Percentiles rank a stretch among this genome's conserved stretches.
phyloP scores from a whole-genome alignment of 2,329 filamentous ascomycete genomes.

The Dothistroma septosporum region DNA sequence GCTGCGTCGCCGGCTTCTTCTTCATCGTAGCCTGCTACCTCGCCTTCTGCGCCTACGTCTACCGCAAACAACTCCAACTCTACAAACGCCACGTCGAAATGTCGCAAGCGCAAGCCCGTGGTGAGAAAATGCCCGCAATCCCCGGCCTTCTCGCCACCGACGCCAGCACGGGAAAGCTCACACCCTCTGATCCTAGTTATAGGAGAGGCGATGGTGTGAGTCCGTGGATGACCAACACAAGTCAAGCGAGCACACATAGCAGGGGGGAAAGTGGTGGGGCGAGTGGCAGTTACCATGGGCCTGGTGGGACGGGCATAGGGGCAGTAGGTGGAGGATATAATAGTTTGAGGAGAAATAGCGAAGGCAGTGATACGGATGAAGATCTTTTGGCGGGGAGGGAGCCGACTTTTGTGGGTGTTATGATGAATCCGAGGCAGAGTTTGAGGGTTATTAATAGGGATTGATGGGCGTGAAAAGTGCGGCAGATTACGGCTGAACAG shows the following conservation, averaged over 20 bases:
- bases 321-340: constrained; percentile 28
- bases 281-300: constrained; percentile 14
- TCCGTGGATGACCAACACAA: constrained; percentile 23
- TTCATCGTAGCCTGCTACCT: constrained; percentile 61
- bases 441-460: constrained; percentile 34
- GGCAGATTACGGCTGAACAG: not conserved
- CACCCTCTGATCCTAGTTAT: constrained; percentile 15
- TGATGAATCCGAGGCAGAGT: constrained; percentile 49
- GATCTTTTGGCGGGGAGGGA: constrained; percentile 60
- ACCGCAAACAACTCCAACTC: constrained; percentile 64
- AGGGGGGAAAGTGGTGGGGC: constrained; percentile 18
- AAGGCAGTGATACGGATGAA: constrained; percentile 55
- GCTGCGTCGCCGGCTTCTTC: constrained; percentile 62
- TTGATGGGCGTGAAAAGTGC: constrained; percentile 2
- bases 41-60: constrained; percentile 69
- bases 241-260: constrained; percentile 35
- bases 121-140: constrained; percentile 34
- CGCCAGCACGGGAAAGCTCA: constrained; percentile 13
- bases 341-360: constrained; percentile 38
- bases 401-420: constrained; percentile 62
- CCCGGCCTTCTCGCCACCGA: constrained; percentile 29
- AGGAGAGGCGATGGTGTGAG: constrained; percentile 7
- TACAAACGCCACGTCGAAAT: constrained; percentile 68
- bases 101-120: constrained; percentile 46
- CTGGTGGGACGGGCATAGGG: constrained; percentile 29